Conservation (phyloP, 495 filamentous ascomycete species). For the Cercophora sp. region DNA sequence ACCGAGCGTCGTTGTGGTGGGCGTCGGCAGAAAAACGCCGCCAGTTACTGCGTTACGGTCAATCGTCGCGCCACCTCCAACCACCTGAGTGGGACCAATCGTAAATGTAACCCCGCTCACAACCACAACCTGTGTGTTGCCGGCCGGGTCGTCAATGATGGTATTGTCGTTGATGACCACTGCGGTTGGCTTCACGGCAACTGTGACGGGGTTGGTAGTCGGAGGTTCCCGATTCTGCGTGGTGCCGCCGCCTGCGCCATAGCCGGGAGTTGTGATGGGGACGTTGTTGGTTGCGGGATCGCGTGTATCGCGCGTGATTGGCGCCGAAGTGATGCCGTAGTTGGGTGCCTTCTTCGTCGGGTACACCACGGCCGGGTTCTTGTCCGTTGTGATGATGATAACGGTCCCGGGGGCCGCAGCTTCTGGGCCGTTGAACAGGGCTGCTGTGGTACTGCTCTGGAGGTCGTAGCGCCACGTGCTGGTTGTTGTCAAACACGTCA, state of each 20-base stretch:
- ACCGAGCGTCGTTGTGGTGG: slow-evolving; percentile 35
- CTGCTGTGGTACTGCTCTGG: slow-evolving; percentile 5
- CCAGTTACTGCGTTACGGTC: slow-evolving; percentile 28
- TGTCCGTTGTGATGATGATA: slow-evolving; percentile 43
- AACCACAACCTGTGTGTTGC: slow-evolving; percentile 34
- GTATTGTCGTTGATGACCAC: slow-evolving; percentile 43
- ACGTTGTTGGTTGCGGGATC: slow-evolving; percentile 17
- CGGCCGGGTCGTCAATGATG: slow-evolving; percentile 32
- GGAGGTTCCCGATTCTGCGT: slow-evolving; percentile 7
- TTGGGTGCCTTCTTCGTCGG: slow-evolving; percentile 34
- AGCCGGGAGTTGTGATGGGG: slow-evolving; percentile 24
- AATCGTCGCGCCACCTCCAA: slow-evolving; percentile 40
- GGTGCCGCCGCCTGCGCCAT: slow-evolving; percentile 19
- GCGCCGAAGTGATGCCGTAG: slow-evolving; percentile 36
- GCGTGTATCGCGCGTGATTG: slow-evolving; percentile 20
- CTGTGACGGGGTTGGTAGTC: slow-evolving; percentile 27
- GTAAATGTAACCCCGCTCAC: slow-evolving; percentile 41
- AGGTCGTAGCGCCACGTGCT: slow-evolving; percentile 18
- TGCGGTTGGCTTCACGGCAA: slow-evolving; percentile 36
- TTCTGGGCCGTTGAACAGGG: too few species aligned
- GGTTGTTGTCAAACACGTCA: slow-evolving; percentile 17
- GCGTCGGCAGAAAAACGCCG: slow-evolving; percentile 22
- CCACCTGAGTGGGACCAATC: slow-evolving; percentile 36
- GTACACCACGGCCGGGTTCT: slow-evolving; percentile 46
- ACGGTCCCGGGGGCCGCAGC: slow-evolving; percentile 19